A percentile compares a stretch with the other conserved stretches of the same genome.
phyloP scores from a whole-genome alignment of 1,139 yeast species.

The Magnusiomyces paraingens region DNA sequence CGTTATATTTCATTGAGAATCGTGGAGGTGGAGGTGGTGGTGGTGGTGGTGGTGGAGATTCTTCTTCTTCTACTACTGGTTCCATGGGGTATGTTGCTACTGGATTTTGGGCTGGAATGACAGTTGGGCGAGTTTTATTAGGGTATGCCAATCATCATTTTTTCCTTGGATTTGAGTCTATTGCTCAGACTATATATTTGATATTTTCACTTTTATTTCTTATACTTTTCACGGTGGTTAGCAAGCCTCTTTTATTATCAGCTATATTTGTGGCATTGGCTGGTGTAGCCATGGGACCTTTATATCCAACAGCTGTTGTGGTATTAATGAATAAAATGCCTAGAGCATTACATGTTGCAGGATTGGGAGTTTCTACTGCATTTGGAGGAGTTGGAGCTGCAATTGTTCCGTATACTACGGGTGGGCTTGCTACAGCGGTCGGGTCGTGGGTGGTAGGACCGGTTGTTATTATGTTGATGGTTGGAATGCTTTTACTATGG shows the following conservation, averaged over 20 bases:
- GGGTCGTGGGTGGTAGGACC: slow-evolving; percentile 31
- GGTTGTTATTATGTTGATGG: slow-evolving; percentile 24
- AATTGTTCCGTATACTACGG: slow-evolving; percentile 29
- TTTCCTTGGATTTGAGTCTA: slow-evolving; percentile 24
- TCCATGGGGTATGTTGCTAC: slow-evolving; percentile 64
- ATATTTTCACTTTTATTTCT: slow-evolving; percentile 22
- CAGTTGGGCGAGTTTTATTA: slow-evolving; percentile 50
- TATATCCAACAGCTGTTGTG: slow-evolving; percentile 70
- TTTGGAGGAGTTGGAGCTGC: slow-evolving; percentile 82
- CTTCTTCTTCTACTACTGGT: no score
- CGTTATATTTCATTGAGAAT: slow-evolving; percentile 53
- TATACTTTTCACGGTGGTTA: slow-evolving; percentile 28
- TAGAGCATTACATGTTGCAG: slow-evolving; percentile 52
- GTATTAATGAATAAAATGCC: slow-evolving; percentile 62
- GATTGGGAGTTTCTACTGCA: slow-evolving; percentile 71
- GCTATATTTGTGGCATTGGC: slow-evolving; percentile 43
- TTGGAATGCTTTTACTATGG: slow-evolving; percentile 27
- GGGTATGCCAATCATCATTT: slow-evolving; percentile 29
- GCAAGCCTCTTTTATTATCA: slow-evolving; percentile 24
- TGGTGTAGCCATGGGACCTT: slow-evolving; percentile 73
- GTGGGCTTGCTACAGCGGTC: slow-evolving; percentile 26
- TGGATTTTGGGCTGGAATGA: slow-evolving; percentile 68
- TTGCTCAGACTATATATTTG: slow-evolving; percentile 21
- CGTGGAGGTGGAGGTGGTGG: slow-evolving; percentile 49
- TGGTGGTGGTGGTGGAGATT: no score